These are phyloP conservation scores for Yueomyces sp. DNA, from an alignment of 805 yeast genomes.

Conservation along the genomic window DNA sequence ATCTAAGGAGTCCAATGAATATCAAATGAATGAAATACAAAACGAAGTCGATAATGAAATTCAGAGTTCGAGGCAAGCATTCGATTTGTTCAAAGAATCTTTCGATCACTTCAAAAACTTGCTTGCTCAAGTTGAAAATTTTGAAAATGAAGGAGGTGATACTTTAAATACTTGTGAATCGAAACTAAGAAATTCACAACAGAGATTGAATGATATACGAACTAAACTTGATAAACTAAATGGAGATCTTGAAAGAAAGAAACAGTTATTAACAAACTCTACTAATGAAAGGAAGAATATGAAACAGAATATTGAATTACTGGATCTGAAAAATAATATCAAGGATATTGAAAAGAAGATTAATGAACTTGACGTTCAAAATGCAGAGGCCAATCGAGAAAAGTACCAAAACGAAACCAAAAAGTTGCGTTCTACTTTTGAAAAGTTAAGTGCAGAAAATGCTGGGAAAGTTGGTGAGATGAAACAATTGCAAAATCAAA, in stretches of 20 bases:
- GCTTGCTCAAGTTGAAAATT: neutral
- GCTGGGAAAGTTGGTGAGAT: constrained; percentile 79
- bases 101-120: neutral
- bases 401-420: constrained; percentile 47
- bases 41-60: constrained; percentile 1
- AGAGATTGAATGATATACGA: constrained; percentile 3
- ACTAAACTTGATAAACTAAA: too few relatives aligned
- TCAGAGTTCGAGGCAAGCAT: neutral
- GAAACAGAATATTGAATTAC: constrained; percentile 48
- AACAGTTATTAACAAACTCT: constrained; percentile 38
- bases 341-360: constrained; percentile 28
- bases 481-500: constrained; percentile 67
- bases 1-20: constrained; percentile 2
- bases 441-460: constrained; percentile 46
- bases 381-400: constrained; percentile 49
- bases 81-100: neutral
- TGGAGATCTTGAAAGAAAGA: neutral
- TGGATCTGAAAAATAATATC: constrained; percentile 31
- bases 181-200: constrained; percentile 8
- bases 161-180: constrained; percentile 2
- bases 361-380: constrained; percentile 32
- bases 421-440: constrained; percentile 34
- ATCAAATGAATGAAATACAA: neutral
- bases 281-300: constrained; percentile 49
- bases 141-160: neutral